These are phyloP conservation scores for Pholiota adiposa DNA, from an alignment of 1,284 basidiomycete genomes.

Conservation along the genomic window DNA sequence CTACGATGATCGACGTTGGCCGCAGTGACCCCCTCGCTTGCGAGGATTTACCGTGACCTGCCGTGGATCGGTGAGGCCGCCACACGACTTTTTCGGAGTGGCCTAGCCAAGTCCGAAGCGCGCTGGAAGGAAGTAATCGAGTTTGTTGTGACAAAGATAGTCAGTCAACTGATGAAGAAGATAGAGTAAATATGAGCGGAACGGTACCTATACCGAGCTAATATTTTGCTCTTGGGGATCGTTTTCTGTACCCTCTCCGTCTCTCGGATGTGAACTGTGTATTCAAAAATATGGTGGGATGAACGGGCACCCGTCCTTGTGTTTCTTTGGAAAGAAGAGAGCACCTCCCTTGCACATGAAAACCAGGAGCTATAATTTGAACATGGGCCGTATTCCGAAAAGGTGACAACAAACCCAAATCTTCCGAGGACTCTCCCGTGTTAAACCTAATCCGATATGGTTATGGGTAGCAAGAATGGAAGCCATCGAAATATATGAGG, in stretches of 20 bases:
- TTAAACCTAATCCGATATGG: not conserved
- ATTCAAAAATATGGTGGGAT: no score
- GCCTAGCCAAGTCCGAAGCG: not conserved
- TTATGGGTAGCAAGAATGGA: no score
- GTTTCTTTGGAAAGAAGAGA: not conserved
- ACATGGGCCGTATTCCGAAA: no score
- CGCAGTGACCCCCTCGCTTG: constrained; percentile 7
- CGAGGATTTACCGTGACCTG: not conserved
- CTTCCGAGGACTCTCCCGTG: not conserved
- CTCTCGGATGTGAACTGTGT: no score
- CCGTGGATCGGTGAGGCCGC: not conserved
- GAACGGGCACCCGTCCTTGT: no score
- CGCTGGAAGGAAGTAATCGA: not conserved
- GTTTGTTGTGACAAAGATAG: not conserved
- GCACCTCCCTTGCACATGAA: not conserved
- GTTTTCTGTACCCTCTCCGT: no score
- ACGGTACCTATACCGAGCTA: no score
- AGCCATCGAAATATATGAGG: no score
- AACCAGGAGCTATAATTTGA: no score
- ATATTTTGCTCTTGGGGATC: no score
- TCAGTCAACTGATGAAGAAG: not conserved
- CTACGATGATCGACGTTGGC: not conserved
- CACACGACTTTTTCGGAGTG: not conserved
- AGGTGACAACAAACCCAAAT: constrained; percentile 24
- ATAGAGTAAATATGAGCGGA: no score